Percentiles rank a stretch among this genome's conserved stretches.
Conservation (phyloP, 345 rosid genomes). For the Alliaria petiolata region DNA sequence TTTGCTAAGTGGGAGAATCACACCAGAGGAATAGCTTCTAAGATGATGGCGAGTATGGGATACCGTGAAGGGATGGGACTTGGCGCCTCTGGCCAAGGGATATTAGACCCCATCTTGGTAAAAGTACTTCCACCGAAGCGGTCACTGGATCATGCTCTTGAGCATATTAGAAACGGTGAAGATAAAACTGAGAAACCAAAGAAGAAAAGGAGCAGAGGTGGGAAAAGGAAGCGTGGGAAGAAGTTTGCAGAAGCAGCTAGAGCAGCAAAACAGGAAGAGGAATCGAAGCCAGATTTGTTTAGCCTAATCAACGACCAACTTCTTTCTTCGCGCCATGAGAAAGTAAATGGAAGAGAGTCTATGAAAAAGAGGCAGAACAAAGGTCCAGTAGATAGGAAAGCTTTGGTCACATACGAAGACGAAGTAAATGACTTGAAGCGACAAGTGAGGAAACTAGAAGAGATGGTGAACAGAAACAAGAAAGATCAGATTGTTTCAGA, state of each 20-base stretch:
- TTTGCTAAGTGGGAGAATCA: conserved; percentile 98
- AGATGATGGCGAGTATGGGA: conserved; percentile 98
- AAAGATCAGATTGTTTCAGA: conserved; percentile 74
- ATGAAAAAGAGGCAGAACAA: conserved; percentile 41
- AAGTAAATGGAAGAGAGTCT: conserved; percentile 30
- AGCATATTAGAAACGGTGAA: conserved; percentile 41
- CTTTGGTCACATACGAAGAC: conserved; percentile 65
- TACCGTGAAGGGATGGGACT: conserved; percentile 94
- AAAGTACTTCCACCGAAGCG: conserved; percentile 81
- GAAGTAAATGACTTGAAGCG: conserved; percentile 64
- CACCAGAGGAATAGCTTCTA: conserved; percentile 90
- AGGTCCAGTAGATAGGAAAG: conserved; percentile 59
- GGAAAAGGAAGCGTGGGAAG: conserved; percentile 80
- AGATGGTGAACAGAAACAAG: conserved; percentile 72
- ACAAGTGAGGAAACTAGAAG: conserved; percentile 64
- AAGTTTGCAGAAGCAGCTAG: conserved; percentile 72
- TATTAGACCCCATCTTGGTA: conserved; percentile 72
- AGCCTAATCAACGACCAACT: conserved; percentile 68
- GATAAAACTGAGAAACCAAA: conserved; percentile 37
- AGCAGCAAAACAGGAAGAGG: conserved; percentile 57
- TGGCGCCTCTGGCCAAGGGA: conserved; percentile 85
- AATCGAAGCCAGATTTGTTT: conserved; percentile 68
- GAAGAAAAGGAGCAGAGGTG: conserved; percentile 82
- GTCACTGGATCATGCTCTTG: conserved; percentile 73
- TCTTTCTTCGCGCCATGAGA: conserved; percentile 37